Evolutionary conservation across 257 asterid genomes (phyloP), one percentile per base, ranked within the genome.

Genomic region (Ligustrum vulgare): DNA sequence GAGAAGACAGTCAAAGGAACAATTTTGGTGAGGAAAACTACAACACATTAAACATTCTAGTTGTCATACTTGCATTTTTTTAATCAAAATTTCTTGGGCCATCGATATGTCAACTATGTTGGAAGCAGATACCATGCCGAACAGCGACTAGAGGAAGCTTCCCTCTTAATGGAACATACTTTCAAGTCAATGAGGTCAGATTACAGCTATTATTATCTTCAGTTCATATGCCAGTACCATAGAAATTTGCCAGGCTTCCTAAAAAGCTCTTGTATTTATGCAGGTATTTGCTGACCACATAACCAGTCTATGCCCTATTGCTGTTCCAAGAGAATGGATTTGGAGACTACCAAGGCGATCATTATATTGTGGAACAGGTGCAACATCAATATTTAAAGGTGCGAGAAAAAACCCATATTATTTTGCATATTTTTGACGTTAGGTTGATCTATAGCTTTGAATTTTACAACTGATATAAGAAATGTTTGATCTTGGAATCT

Each of bases 151-250:
- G 79, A 68, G 96, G 96, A 64, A 31, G 81, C 15, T 93, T 93
- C 75, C 96, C 97, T n/a, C 86, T 91, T 0, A 89, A 87, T 3
- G 98, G 96, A 62, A 92, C 98, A 8, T 92, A 91, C 67, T 92
- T 90, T 82, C 98, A 92, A 69, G 82, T 77, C 16, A 91, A 91
- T 8, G 97, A 92, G 98, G 97, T 89, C 79, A 72, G 15, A 2
- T 65, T 43, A 18, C 6, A 11, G 20, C 31, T 47, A 25, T 18
- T 3, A 13, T 39, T 74, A 5, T 67, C 31, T 3, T 74, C 39
- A 31, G 15, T 33, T 45, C 45, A 23, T 31, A 45, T 71, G 25
- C 68, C 20, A 33, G 45, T 71, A n/a, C 22, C 41, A 4, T 13
- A 18, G 25, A 20, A 11, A 72, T 47, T 36, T 25, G 22, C 36